phyloP scores from a whole-genome alignment of 192 early-diverging fungal genomes.

The Paraglomus brasilianum region DNA sequence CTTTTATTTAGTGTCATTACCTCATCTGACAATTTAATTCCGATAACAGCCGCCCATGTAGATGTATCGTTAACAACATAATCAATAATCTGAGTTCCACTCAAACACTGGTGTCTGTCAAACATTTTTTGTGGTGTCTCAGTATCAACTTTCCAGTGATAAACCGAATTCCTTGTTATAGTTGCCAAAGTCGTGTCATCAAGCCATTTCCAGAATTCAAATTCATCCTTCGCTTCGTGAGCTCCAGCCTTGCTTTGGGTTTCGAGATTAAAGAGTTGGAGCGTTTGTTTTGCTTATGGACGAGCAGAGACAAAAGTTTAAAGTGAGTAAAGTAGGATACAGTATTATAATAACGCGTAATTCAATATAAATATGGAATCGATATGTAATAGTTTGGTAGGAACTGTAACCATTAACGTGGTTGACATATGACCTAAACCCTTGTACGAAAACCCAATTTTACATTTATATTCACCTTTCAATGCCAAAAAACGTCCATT shows the following conservation, averaged over 20 bases:
- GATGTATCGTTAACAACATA: constrained; percentile 87
- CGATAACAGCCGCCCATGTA: constrained; percentile 94
- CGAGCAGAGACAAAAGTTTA: neutral
- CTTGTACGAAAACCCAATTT: neutral
- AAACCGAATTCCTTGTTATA: constrained; percentile 85
- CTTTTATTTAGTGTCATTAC: neutral
- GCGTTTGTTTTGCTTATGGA: constrained; percentile 70
- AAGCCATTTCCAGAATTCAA: constrained; percentile 95
- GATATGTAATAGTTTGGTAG: neutral
- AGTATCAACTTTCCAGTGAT: constrained; percentile 97
- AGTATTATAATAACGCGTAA: too few species aligned
- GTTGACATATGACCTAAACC: neutral
- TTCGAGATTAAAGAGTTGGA: constrained; percentile 98
- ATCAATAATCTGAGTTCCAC: constrained; percentile 93
- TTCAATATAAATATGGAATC: neutral
- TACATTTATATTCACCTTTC: constrained; percentile 64
- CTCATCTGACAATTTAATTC: constrained; percentile 54
- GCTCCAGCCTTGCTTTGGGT: constrained; percentile 95
- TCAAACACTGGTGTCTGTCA: constrained; percentile 83
- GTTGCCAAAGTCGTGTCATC: constrained; percentile 80
- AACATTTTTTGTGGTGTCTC: constrained; percentile 90
- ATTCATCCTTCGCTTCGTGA: constrained; percentile 85
- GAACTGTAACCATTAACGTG: neutral
- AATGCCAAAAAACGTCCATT: constrained; percentile 90
- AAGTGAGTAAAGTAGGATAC: neutral